A percentile compares a stretch with the other conserved stretches of the same genome.
phyloP scores from a whole-genome alignment of 306 rosid genomes.

The Medicago truncatula region DNA sequence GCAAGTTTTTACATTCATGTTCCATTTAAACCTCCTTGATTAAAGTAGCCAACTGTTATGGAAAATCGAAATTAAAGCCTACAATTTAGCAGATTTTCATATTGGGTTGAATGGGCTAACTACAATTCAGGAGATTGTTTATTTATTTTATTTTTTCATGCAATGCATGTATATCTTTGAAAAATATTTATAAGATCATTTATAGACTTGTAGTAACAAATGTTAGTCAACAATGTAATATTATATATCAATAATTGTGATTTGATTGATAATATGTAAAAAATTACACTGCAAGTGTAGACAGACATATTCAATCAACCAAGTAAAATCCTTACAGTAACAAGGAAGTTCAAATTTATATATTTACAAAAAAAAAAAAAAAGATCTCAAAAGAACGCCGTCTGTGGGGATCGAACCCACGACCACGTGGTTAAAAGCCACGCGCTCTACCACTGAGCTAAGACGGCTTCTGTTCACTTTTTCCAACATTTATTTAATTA shows the following conservation, averaged over 20 bases:
- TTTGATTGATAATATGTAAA: too few relatives aligned
- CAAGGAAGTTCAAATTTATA: too few relatives aligned
- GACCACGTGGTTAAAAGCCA: conserved; percentile 24
- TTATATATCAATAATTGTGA: too few relatives aligned
- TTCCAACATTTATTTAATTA: background rate
- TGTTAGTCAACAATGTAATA: too few relatives aligned
- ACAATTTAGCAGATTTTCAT: background rate
- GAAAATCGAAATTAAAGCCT: background rate
- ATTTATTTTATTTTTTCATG: background rate
- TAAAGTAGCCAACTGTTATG: background rate
- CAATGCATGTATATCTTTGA: background rate
- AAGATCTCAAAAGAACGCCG: background rate
- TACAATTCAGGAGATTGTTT: too few relatives aligned
- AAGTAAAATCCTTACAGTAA: too few relatives aligned
- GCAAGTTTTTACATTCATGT: background rate
- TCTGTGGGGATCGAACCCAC: conserved; percentile 23
- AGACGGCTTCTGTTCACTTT: background rate
- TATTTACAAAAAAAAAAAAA: too few relatives aligned
- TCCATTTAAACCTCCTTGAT: too few relatives aligned
- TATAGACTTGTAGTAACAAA: background rate
- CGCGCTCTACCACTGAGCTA: conserved; percentile 25
- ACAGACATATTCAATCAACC: too few relatives aligned
- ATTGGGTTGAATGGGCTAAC: too few relatives aligned
- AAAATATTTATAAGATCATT: too few relatives aligned
- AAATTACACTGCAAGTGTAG: too few relatives aligned